These are phyloP conservation scores for Didymella sp. DNA, from an alignment of 2,329 filamentous ascomycete genomes.

Conservation along the genomic window DNA sequence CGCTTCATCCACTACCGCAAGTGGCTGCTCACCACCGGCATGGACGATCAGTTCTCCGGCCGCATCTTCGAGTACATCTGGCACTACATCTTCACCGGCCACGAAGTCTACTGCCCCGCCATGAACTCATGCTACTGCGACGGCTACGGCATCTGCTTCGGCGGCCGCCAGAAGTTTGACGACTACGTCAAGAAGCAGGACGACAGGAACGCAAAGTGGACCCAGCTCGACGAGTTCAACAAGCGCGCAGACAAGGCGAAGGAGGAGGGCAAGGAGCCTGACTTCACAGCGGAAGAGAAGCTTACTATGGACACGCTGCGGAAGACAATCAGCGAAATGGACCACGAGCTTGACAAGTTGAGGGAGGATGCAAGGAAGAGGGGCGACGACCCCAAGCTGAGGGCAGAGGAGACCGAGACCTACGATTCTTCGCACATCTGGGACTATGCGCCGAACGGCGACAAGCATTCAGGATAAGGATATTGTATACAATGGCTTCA, in stretches of 20 bases:
- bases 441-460: constrained; percentile 44
- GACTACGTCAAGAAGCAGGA: constrained; percentile 58
- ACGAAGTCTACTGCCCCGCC: constrained; percentile 50
- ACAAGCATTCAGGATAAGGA: constrained; percentile 13
- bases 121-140: constrained; percentile 64
- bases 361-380: constrained; percentile 44
- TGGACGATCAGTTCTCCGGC: constrained; percentile 49
- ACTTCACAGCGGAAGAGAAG: constrained; percentile 32
- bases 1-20: constrained; percentile 62
- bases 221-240: constrained; percentile 51
- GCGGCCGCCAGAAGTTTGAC: constrained; percentile 57
- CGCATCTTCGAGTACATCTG: constrained; percentile 52
- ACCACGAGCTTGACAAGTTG: constrained; percentile 37
- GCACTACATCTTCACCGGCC: constrained; percentile 52
- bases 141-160: constrained; percentile 69
- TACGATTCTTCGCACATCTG: constrained; percentile 46
- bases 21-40: constrained; percentile 56
- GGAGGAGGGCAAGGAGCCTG: constrained; percentile 34
- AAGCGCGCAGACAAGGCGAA: constrained; percentile 47
- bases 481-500: constrained; percentile 11
- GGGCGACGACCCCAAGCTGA: constrained; percentile 41
- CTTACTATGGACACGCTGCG: constrained; percentile 32
- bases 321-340: constrained; percentile 31
- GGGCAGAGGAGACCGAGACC: constrained; percentile 45
- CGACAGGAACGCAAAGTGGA: constrained; percentile 50